Evolutionary conservation across 2,329 filamentous ascomycete genomes (phyloP).

Genomic region (Madurella fahalii): DNA sequence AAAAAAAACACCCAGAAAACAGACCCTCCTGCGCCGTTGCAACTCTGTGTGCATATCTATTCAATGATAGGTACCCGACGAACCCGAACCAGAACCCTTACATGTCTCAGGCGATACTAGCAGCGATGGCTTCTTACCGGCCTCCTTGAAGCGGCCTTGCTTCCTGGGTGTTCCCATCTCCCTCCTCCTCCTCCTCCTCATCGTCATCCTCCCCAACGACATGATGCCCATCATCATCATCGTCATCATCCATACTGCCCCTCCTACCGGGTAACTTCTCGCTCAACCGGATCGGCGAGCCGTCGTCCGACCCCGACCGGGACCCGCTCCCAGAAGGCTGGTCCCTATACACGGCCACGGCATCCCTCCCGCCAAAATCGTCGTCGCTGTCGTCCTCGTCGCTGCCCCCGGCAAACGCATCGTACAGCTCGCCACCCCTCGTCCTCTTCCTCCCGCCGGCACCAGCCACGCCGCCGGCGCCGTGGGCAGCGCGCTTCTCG

Average conservation of each 20-base stretch:
- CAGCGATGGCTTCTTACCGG: slow-evolving; percentile 2
- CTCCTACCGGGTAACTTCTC: slow-evolving; percentile 29
- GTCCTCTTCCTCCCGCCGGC: slow-evolving; percentile 47
- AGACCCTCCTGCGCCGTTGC: neutral
- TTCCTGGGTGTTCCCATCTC: slow-evolving; percentile 10
- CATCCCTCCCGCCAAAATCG: slow-evolving; percentile 37
- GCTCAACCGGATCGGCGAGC: slow-evolving; percentile 23
- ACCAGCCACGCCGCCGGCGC: slow-evolving; percentile 24
- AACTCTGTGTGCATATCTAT: neutral
- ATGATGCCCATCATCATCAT: slow-evolving; percentile 44
- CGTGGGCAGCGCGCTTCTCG: slow-evolving; percentile 39
- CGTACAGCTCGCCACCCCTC: slow-evolving; percentile 86
- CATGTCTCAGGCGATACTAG: neutral
- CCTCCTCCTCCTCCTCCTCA: slow-evolving; percentile 25
- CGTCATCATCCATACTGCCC: slow-evolving; percentile 32
- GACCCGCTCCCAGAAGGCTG: slow-evolving; percentile 21
- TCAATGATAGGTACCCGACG: neutral
- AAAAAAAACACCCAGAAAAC: neutral
- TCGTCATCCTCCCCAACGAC: slow-evolving; percentile 47
- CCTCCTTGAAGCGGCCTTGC: slow-evolving; percentile 18
- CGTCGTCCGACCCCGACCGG: slow-evolving; percentile 7
- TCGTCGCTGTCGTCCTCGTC: slow-evolving; percentile 67
- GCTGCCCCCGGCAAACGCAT: slow-evolving; percentile 89
- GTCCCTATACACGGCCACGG: slow-evolving; percentile 40
- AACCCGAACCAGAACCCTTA: neutral